Base-by-base conservation (phyloP, 441 rosid genomes). In the Sinapis alba region DNA sequence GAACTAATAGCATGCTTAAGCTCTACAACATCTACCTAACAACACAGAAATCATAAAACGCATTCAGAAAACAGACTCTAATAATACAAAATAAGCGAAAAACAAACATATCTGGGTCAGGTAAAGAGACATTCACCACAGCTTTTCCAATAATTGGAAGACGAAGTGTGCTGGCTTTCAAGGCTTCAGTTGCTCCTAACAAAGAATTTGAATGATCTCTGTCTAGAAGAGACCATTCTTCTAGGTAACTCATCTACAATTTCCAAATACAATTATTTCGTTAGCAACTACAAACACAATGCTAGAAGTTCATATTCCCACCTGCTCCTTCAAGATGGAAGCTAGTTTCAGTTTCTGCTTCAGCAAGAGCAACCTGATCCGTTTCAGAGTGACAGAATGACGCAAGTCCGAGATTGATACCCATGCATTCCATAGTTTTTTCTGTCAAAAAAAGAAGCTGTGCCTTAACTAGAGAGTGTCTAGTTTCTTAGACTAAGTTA, bases 381-480 rank as follows among this genome's bases (percentile, higher is more conserved):
- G 84, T 81, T 84, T 86, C 56, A 90, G 80, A 78, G 86, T 85
- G 75, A 88, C 91, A 30, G 87, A 76, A 76, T 85, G 88, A 53
- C 85, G 81, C 50, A 89, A 79, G 53, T 88, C 90, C 43, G 88
- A 87, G 75, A 85, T 85, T 71, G 87, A 83, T 79, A 88, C 82
- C 95, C 92, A 88, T 59, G 86, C 87, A 80, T 86, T 85, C 95
- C 95, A 88, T 38, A 89, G 32, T 71, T 60, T 82, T 88, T 81
- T 89, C 95, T 90, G 84, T 71, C 65, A 77, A 26, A 81, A 72
- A 79, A 32, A 73, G 7, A 45, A 15, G 0, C 57, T 11, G 4
- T 28, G 43, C 0, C 4, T 70, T 43, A 54, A 38, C 61, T 28
- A 70, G n/a, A 57, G 6, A 15, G 65, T 41, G 34, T 54, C 15